Conservation (phyloP, 2,329 filamentous ascomycete genomes). For the Colletotrichum tabaci region DNA sequence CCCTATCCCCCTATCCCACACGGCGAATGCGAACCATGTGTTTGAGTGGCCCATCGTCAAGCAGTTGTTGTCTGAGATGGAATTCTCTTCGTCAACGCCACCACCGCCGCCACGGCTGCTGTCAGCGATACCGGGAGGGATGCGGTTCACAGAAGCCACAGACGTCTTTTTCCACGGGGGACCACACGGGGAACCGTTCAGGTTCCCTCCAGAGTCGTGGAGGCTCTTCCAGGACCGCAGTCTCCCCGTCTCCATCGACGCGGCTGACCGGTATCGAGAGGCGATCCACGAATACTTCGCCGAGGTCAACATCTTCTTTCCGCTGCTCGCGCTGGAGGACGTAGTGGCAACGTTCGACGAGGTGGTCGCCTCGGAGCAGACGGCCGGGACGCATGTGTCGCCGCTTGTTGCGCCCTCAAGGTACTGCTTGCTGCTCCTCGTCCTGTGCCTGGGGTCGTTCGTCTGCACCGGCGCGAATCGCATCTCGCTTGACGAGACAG, state of each 20-base stretch:
- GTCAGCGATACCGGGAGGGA: neutral
- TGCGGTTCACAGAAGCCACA: constrained; percentile 35
- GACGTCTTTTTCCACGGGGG: constrained; percentile 34
- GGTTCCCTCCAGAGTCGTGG: constrained; percentile 39
- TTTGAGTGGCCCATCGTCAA: constrained; percentile 45
- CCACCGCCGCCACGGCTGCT: neutral
- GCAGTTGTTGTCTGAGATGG: constrained; percentile 38
- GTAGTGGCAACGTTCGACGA: constrained; percentile 20
- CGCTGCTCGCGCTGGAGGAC: constrained; percentile 7
- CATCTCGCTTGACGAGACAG: constrained; percentile 25
- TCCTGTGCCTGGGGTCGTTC: constrained; percentile 42
- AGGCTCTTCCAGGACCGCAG: constrained; percentile 36
- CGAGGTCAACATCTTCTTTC: constrained; percentile 49
- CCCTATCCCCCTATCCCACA: constrained; percentile 44
- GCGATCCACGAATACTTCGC: constrained; percentile 46
- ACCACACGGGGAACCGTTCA: neutral
- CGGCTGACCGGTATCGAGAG: constrained; percentile 22
- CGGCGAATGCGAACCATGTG: constrained; percentile 47
- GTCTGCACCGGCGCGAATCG: constrained; percentile 24
- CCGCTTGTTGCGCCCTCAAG: constrained; percentile 8
- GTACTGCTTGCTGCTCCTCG: constrained; percentile 43
- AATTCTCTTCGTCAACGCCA: neutral
- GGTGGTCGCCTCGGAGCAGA: constrained; percentile 10
- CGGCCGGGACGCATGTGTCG: neutral
- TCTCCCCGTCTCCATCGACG: neutral